A percentile compares a stretch with the other conserved stretches of the same genome.
Evolutionary conservation across 2,329 filamentous ascomycete genomes (phyloP).

Genomic region (Conoideocrella luteorostrata): DNA sequence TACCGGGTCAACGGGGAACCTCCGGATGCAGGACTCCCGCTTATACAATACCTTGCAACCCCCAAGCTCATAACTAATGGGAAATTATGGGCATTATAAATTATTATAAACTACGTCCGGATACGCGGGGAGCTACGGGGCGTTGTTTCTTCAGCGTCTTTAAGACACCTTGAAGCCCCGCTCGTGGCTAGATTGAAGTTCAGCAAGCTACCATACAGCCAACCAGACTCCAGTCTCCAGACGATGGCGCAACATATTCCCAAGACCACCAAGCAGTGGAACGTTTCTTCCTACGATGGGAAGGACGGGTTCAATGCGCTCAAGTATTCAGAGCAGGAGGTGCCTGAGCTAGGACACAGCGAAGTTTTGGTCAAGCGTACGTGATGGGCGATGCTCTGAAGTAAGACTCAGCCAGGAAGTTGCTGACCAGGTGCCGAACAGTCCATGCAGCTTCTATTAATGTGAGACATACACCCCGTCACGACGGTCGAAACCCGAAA

Average conservation of each 20-base stretch:
- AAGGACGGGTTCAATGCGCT: constrained; percentile 53
- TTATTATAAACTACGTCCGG: no score
- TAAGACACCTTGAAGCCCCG: neutral
- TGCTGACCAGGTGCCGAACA: constrained; percentile 10
- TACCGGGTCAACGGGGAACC: no score
- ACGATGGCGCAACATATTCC: constrained; percentile 22
- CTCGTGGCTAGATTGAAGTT: no score
- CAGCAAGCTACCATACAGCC: neutral
- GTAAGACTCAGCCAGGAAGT: constrained; percentile 7
- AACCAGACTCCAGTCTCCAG: neutral
- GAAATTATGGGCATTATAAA: no score
- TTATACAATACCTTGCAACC: no score
- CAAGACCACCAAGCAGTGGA: constrained; percentile 51
- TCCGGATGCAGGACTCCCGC: no score
- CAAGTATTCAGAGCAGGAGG: constrained; percentile 44
- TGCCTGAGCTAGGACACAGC: constrained; percentile 60
- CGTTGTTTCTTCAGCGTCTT: no score
- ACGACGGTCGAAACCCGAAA: no score
- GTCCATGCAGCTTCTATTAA: constrained; percentile 47
- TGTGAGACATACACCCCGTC: no score
- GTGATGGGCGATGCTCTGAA: constrained; percentile 10
- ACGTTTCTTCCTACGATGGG: constrained; percentile 32
- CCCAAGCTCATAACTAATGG: no score
- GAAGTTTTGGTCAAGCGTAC: constrained; percentile 62
- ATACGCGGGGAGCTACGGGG: no score